Evolutionary conservation across 2,329 filamentous ascomycete species (phyloP).

Genomic region (Fusarium nygamai): DNA sequence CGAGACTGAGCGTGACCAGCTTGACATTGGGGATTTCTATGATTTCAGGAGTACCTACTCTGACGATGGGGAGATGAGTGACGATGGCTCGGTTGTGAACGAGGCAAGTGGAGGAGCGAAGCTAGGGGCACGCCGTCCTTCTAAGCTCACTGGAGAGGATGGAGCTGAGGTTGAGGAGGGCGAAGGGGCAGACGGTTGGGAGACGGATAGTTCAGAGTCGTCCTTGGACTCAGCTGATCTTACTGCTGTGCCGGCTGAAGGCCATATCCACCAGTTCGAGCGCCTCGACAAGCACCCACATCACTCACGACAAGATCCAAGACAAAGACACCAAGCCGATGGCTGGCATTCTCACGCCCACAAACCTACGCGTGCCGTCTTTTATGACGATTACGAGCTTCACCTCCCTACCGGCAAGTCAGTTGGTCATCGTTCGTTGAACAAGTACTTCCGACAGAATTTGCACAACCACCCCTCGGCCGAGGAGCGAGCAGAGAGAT

Average conservation of each 20-base stretch:
- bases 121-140: conserved; percentile 68
- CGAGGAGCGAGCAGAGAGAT: conserved; percentile 77
- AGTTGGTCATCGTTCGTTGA: conserved; percentile 88
- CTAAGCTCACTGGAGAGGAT: conserved; percentile 62
- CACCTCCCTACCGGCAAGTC: conserved; percentile 90
- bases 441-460: conserved; percentile 93
- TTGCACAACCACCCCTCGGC: conserved; percentile 83
- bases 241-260: conserved; percentile 79
- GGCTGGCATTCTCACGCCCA: conserved; percentile 87
- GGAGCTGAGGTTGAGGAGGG: conserved; percentile 64
- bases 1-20: conserved; percentile 85
- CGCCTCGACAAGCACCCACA: conserved; percentile 78
- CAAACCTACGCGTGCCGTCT: conserved; percentile 77
- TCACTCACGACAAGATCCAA: conserved; percentile 76
- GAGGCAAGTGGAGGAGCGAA: conserved; percentile 70
- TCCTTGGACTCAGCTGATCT: conserved; percentile 88
- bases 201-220: conserved; percentile 92
- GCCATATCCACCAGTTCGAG: conserved; percentile 75
- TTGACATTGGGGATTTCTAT: conserved; percentile 96
- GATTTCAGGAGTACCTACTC: conserved; percentile 97
- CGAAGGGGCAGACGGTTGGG: conserved; percentile 82
- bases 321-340: conserved; percentile 77
- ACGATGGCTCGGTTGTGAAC: conserved; percentile 57
- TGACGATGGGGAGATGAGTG: conserved; percentile 75
- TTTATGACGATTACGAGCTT: conserved; percentile 92